Evolutionary conservation across 331 rosid genomes (phyloP).

Genomic region (Malus hybrid): DNA sequence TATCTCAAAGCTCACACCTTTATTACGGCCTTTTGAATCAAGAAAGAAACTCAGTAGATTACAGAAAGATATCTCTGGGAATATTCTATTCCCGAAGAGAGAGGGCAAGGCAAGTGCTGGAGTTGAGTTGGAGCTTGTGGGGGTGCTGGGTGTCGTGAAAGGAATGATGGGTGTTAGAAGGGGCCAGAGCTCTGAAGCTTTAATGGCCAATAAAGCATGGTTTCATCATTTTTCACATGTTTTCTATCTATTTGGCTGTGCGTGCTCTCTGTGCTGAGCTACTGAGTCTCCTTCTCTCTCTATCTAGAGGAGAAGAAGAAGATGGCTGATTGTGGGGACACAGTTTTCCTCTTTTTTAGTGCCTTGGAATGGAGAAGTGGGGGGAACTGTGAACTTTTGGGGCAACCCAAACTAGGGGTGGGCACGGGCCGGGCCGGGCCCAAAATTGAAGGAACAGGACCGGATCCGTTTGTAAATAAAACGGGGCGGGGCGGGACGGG

Average conservation of each 20-base stretch:
- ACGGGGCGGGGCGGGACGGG: too few species aligned
- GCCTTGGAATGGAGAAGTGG: neutral
- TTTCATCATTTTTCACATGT: neutral
- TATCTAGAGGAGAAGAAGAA: conserved; percentile 7
- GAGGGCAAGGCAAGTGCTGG: neutral
- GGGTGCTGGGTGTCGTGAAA: neutral
- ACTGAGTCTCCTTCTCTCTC: conserved; percentile 3
- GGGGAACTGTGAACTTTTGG: conserved; percentile 21
- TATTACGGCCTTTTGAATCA: neutral
- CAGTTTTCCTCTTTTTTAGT: conserved; percentile 4
- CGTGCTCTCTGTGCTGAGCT: neutral
- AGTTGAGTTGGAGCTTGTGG: neutral
- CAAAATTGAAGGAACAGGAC: too few species aligned
- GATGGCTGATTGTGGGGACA: conserved; percentile 12
- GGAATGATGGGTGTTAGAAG: conserved; percentile 19
- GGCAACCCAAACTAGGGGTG: too few species aligned
- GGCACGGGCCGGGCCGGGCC: too few species aligned
- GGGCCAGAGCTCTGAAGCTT: conserved; percentile 29
- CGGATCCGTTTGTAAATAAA: too few species aligned
- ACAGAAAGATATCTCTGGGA: conserved; percentile 16
- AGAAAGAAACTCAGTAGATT: neutral
- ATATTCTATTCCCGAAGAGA: neutral
- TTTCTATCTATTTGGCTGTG: conserved; percentile 1
- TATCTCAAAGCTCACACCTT: conserved; percentile 1
- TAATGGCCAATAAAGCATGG: conserved; percentile 54